Conservation (phyloP, 1,139 yeast species). For the Barnettozyma hawaiiensis region DNA sequence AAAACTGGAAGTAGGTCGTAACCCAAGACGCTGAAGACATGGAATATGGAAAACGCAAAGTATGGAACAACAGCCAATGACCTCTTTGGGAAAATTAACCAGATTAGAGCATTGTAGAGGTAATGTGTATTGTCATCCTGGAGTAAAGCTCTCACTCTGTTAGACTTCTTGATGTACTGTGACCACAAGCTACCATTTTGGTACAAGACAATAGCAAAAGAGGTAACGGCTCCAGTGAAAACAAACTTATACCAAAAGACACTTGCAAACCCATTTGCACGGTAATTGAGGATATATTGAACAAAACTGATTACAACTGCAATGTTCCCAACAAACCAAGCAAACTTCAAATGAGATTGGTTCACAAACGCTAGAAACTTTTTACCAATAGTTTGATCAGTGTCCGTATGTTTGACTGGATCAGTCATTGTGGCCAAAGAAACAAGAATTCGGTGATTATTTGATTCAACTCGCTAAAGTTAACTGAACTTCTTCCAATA, state of each 20-base stretch:
- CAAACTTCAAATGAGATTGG: slow-evolving; percentile 27
- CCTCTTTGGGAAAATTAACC: slow-evolving; percentile 51
- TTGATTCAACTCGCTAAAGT: neutral
- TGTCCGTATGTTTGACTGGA: neutral
- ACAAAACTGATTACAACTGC: slow-evolving; percentile 51
- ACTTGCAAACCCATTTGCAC: slow-evolving; percentile 32
- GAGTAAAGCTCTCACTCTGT: slow-evolving; percentile 31
- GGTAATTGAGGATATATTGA: slow-evolving; percentile 48
- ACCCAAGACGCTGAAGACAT: slow-evolving; percentile 60
- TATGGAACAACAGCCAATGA: slow-evolving; percentile 61
- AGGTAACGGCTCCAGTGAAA: slow-evolving; percentile 58
- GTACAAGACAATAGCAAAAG: slow-evolving; percentile 73
- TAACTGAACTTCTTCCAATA: neutral
- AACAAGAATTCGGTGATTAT: neutral
- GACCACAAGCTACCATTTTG: slow-evolving; percentile 33
- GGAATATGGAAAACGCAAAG: slow-evolving; percentile 65
- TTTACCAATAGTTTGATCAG: neutral
- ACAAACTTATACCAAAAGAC: slow-evolving; percentile 53
- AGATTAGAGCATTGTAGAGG: slow-evolving; percentile 48
- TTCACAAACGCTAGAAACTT: slow-evolving; percentile 23
- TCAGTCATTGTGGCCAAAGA: neutral
- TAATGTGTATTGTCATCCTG: slow-evolving; percentile 69
- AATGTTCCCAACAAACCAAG: slow-evolving; percentile 56
- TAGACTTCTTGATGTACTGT: slow-evolving; percentile 2
- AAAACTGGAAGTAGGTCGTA: slow-evolving; percentile 63